Base-by-base conservation (phyloP, 306 rosid species). In the Lagenaria siceraria region DNA sequence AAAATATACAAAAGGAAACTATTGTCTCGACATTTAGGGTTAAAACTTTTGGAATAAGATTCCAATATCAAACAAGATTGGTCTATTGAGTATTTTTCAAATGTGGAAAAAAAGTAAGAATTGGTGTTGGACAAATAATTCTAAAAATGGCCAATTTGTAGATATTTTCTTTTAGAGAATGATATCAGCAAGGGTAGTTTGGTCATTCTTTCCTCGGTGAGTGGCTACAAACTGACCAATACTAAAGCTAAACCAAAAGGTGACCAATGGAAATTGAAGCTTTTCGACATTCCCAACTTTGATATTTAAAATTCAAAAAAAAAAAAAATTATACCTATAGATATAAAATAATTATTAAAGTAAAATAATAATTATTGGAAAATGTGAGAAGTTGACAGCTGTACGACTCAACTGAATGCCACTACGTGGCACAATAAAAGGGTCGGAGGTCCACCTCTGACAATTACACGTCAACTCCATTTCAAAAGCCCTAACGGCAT, bases 251-350 rank as follows among this genome's bases (percentile, higher is more conserved):
- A 42, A 40, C 54, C 74, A 68, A 40, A 43, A 68, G 13, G 75
- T 8, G 40, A 70, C 58, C 54, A 68, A 43, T 70, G 36, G 56
- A 12, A 46, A 11, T 48, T 0, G 14, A 49, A 49, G 2, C 60
- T 29, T 72, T 27, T 72, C 22, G 6, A 14, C 60, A 72, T 72
- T 72, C 61, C 61, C 77, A 72, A 72, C 58, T 70, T 70, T 15
- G 40, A 48, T 46, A 46, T 46, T 43, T 70, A 40, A 33, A 61
- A 15, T 13, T 1, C 10, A 18, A 40, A 69, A n/a, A 43, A 21
- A 40, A 40, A n/a, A n/a, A n/a, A n/a, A n/a, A n/a, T n/a, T n/a
- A 43, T 43, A 11, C 5, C 0, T 15, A 51, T 51, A 51, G 15
- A 51, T 49, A 51, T 51, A 51, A 8, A 9, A 43, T 40, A 66